Base-by-base conservation (phyloP, 441 rosid genomes). In the Raphanus hybrid region DNA sequence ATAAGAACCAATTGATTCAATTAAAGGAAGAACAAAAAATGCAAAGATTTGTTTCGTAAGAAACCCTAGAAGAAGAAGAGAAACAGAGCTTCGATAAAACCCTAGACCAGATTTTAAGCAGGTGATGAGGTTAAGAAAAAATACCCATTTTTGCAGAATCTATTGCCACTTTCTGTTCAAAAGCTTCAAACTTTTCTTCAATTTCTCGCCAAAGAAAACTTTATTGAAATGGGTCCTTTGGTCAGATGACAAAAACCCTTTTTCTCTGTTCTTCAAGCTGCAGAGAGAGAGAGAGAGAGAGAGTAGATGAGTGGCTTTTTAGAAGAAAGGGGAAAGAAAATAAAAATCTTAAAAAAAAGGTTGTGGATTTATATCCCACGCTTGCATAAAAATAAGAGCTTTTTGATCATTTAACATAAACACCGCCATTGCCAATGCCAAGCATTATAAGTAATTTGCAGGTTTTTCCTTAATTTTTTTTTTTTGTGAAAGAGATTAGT, bases 351-450 rank as follows among this genome's bases (percentile, higher is more conserved):
- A 15, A 16, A 9, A 16, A 9, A 85, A 86, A 86, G 89, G 86
- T 76, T 81, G 82, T 79, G 86, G 85, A 86, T 92, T 89, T 90
- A 91, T 91, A 90, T 43, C 92, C 96, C 98, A 94, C 97, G 97
- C 97, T 84, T 92, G 97, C 98, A 91, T 92, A 0, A 89, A 94
- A 94, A 89, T 86, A 80, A 85, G 97, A 86, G 97, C 95, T 74
- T 74, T 18, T 83, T 88, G 94, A 91, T 92, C 96, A 89, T 94
- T 80, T 83, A 87, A 88, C 93, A 62, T 78, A 52, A 10, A 66
- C 94, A 90, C 94, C 90, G 91, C 90, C 89, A 85, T 90, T 79
- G 93, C 89, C 78, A 69, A 79, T 79, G 93, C 89, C 78, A 69
- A 79, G 69, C 80, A 84, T 23, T 23, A 23, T 23, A 23, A 23